Evolutionary conservation across 73 alveolate species (phyloP), one percentile per base, ranked within the genome.

Genomic region (Loxodes magnus): DNA sequence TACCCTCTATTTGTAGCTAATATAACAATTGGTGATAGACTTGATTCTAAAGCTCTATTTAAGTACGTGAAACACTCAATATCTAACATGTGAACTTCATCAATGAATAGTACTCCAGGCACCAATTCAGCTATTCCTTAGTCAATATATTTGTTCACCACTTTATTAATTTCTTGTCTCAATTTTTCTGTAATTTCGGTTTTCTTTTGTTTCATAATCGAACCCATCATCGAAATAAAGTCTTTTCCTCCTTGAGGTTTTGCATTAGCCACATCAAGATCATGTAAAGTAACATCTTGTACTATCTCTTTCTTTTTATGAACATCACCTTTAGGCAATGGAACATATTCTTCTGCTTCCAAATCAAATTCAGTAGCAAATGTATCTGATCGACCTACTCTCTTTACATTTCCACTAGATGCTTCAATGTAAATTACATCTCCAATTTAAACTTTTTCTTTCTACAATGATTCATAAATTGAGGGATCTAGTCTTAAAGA

Each of bases 161-260:
- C 98, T 67, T 95, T 90, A 64, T 95, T 95, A 62, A 95, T 93
- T 72, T 95, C 98, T 9, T 74, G 76, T 62, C 99, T 81, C 56
- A 95, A 82, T 70, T 93, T 95, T 56, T 95, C 99, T 10, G 99
- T 95, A 67, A 95, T 95, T 67, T 95, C 99, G 15, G 99, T 95
- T 68, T 93, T 95, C 86, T 93, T 87, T 10, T 93, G 97, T 68
- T 95, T 89, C 90, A 84, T 81, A 43, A 95, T 84, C 83, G 89
- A 79, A 51, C 96, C 96, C 99, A 95, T 93, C 63, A 95, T 80
- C 7, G 97, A 83, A 56, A 87, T 68, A 73, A 95, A 84, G 43
- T 95, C 99, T 50, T 93, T 95, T 3, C 99, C 99, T 33, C 98
- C 98, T 68, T 89, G 96, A n/a, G 99, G 99, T 48, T 92, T 72